Base-by-base conservation (phyloP, 2,329 filamentous ascomycete species). In the Neoarthrinium moseri region DNA sequence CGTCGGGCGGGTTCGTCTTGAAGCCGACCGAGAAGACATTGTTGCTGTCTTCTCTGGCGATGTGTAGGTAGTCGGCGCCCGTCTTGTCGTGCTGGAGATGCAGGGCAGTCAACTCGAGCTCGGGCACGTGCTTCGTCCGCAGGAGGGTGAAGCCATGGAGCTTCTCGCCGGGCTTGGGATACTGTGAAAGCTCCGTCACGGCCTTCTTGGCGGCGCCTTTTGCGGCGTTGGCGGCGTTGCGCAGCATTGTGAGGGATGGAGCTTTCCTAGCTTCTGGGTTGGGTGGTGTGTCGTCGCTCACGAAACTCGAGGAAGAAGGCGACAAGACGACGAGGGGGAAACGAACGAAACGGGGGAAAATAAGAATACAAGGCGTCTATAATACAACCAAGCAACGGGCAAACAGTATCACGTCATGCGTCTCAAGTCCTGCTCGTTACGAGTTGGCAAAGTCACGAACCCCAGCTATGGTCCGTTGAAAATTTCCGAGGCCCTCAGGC, bases 21-120 rank as follows among this genome's bases (percentile, higher is more conserved):
- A 99, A 99, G 43, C 91, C 94, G 61, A 99, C 95, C 29, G 91
- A 95, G 71, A 99, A 99, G 64, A 97, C 94, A 88, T 99, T 99
- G 73, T 99, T 99, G 74, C 86, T 87, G 64, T 99, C 94, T 47
- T 97, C 91, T 57, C 92, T 80, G 13, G 91, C 92, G 58, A 99
- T 87, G 70, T 99, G 94, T 37, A 99, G 78, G 64, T 97, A 96
- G 56, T 99, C 90, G 53, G 94, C 94, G 49, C 91, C 90, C 0
- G 94, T 99, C 74, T 91, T 91, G 71, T 97, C 89, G 65, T 99
- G 94, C 60, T 89, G 85, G 52, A 99, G 79, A 53, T 95, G 89
- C 43, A 97, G 70, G 5, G 94, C 94, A 2, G 91, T 95, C 61
- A 99, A 72, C 67, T 97, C 89, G 39, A 97, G 80, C 72, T 99